Evolutionary conservation across 768 basidiomycete species (phyloP), one percentile per base, ranked within the genome.

Genomic region (Hygrocybe punicea): DNA sequence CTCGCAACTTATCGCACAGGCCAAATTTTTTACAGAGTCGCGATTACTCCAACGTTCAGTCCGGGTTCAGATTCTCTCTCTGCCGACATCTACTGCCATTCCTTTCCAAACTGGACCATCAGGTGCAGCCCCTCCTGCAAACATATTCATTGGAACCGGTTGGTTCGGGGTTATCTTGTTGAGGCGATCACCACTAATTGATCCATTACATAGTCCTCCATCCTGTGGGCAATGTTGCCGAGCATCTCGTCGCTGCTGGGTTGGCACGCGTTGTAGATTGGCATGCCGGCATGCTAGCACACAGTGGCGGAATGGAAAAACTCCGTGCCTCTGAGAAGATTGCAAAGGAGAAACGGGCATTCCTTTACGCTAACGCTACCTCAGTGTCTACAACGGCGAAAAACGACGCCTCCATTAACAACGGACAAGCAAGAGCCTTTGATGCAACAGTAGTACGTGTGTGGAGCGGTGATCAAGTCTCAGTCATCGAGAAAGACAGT

Each of bases 211-310:
- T 45, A 91, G 89, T 92, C 11, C 73, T 91, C 40, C 96, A 98
- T 68, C 94, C 96, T 8, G 91, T 87, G 16, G 96, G 96, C 33
- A 97, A 97, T 71, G 87, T 99, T 23, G 94, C 93, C 11, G 92
- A 96, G 63, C 85, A 89, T 70, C 79, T 99, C 37, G 85, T 93
- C 25, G 83, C 81, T 4, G 82, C 84, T 45, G 95, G 96, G 25
- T 78, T 98, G 2, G 96, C 95, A 16, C 87, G 92, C 56, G 81
- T 98, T 50, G 87, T 98, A 57, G 95, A 96, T 68, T 98, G 95
- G 95, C 96, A 99, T 69, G 94, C 96, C 14, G 95, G 95, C 19
- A 89, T 98, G 82, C 83, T 99, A 19, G 85, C 92, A 1, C 82
- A 79, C 53, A 77, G 80, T 51, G 93, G 93, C 39, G 89, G 84